phyloP scores from a whole-genome alignment of 768 basidiomycete genomes.

The Saitozyma podzolica region DNA sequence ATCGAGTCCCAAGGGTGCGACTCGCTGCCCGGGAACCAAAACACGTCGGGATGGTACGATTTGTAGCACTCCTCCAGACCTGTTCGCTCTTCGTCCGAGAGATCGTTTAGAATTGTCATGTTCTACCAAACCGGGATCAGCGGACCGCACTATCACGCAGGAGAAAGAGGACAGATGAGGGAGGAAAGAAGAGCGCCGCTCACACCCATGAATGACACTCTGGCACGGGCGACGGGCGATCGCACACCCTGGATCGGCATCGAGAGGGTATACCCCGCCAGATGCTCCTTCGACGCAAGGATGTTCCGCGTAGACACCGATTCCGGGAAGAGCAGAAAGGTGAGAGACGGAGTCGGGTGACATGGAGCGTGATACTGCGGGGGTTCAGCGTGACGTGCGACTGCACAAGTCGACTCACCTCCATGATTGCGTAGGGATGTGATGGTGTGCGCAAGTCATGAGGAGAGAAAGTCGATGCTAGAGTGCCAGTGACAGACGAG shows the following conservation, averaged over 20 bases:
- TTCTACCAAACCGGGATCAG: conserved; percentile 33
- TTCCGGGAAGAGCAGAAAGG: conserved; percentile 47
- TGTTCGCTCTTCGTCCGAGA: conserved; percentile 16
- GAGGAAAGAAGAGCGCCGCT: conserved; percentile 14
- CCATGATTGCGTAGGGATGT: conserved; percentile 47
- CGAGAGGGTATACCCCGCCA: conserved; percentile 44
- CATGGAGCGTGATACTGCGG: conserved; percentile 49
- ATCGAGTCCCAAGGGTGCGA: conserved; percentile 20
- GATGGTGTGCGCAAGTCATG: conserved; percentile 15
- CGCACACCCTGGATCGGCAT: conserved; percentile 23
- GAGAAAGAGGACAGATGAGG: background rate
- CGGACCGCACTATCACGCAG: background rate
- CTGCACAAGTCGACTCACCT: conserved; percentile 23
- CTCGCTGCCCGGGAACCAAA: conserved; percentile 37
- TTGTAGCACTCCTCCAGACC: conserved; percentile 36
- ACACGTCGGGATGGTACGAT: conserved; percentile 42
- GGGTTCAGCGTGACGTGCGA: background rate
- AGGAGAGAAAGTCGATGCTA: conserved; percentile 24
- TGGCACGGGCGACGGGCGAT: conserved; percentile 38
- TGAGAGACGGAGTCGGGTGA: conserved; percentile 38
- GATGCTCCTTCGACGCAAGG: conserved; percentile 20
- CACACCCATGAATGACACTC: conserved; percentile 51
- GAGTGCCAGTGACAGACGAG: conserved; percentile 32
- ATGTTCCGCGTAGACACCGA: conserved; percentile 45
- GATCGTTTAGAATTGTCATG: conserved; percentile 35